Percentiles rank a stretch among this genome's conserved stretches.
Evolutionary conservation across 139 green algal genomes (phyloP).

Genomic region (Haematococcus lacustris): DNA sequence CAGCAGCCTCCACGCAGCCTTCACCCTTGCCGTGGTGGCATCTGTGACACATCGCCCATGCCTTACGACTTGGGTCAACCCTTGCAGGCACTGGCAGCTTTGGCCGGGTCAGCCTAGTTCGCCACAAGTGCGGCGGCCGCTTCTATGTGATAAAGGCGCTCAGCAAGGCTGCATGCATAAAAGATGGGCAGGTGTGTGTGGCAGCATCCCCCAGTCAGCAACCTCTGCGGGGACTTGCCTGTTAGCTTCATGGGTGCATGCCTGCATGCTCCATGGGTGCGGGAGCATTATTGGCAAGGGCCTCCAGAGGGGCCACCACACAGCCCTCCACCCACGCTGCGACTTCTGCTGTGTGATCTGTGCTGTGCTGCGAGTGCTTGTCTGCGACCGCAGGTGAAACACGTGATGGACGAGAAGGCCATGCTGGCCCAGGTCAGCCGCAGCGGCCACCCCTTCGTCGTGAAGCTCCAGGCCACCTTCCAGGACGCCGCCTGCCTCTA

Average conservation of each 20-base stretch:
- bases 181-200: constrained; percentile 55
- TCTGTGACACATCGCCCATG: too few relatives aligned
- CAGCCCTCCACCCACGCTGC: neutral
- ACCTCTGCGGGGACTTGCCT: neutral
- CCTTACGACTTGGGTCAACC: too few relatives aligned
- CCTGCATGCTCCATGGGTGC: neutral
- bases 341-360: neutral
- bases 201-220: neutral
- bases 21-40: too few relatives aligned
- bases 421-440: constrained; percentile 30
- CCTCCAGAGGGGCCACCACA: neutral
- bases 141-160: constrained; percentile 68
- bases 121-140: constrained; percentile 29
- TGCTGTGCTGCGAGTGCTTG: neutral
- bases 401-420: constrained; percentile 62
- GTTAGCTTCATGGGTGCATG: neutral
- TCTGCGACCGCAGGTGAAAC: constrained; percentile 42
- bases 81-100: constrained; percentile 12
- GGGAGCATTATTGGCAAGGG: neutral
- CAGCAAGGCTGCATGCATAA: constrained; percentile 65
- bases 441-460: constrained; percentile 58
- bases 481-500: constrained; percentile 70
- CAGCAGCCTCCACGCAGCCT: too few relatives aligned
- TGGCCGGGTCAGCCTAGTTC: constrained; percentile 26
- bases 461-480: constrained; percentile 52